These are phyloP conservation scores for Mimosa bimucronata DNA, from an alignment of 306 rosid species.

Conservation along the genomic window DNA sequence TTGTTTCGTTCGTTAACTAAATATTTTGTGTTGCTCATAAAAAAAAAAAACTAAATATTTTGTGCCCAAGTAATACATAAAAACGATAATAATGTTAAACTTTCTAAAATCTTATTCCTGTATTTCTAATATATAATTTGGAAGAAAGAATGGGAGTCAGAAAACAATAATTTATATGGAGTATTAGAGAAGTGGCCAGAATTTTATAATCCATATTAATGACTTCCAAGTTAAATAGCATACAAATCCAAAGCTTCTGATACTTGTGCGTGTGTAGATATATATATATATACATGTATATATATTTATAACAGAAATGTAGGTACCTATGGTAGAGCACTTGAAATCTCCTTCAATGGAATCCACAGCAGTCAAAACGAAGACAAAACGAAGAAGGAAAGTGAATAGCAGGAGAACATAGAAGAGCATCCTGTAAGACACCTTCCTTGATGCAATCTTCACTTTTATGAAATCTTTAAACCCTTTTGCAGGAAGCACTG, in stretches of 20 bases:
- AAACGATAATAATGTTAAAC: background rate
- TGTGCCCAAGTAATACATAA: background rate
- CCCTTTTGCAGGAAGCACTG: conserved; percentile 87
- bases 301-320: background rate
- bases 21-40: no score
- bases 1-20: background rate
- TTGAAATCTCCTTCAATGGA: conserved; percentile 86
- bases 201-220: background rate
- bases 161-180: background rate
- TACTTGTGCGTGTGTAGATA: background rate
- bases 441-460: conserved; percentile 73
- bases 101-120: background rate
- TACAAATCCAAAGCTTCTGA: background rate
- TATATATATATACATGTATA: no score
- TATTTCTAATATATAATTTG: background rate
- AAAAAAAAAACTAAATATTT: no score
- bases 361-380: conserved; percentile 88
- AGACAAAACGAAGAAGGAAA: conserved; percentile 88
- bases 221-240: background rate
- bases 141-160: background rate
- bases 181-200: background rate
- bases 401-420: conserved; percentile 90
- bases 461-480: conserved; percentile 92
- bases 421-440: conserved; percentile 87
- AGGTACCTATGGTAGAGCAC: conserved; percentile 86